A percentile compares a stretch with the other conserved stretches of the same genome.
These are phyloP conservation scores for Clarkia xantiana DNA, from an alignment of 345 rosid genomes.

Conservation along the genomic window DNA sequence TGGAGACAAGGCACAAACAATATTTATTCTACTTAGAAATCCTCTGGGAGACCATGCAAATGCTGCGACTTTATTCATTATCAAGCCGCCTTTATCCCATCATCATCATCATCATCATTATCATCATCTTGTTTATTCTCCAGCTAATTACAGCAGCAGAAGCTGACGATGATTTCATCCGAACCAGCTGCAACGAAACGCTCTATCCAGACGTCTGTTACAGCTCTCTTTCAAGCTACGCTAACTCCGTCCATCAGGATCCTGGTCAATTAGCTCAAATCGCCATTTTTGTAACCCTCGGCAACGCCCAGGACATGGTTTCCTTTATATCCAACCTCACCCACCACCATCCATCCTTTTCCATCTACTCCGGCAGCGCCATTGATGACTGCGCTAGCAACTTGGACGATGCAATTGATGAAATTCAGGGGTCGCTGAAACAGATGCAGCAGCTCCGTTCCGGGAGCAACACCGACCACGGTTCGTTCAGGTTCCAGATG, in stretches of 20 bases:
- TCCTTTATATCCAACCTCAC: slow-evolving; percentile 39
- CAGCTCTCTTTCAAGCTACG: slow-evolving; percentile 43
- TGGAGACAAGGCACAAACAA: too few relatives aligned
- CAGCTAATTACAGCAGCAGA: too few relatives aligned
- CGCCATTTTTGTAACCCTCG: slow-evolving; percentile 44
- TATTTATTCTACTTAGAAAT: too few relatives aligned
- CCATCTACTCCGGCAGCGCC: slow-evolving; percentile 20
- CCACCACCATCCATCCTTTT: slow-evolving; percentile 27
- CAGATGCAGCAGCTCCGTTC: slow-evolving; percentile 35
- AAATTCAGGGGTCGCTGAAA: slow-evolving; percentile 50
- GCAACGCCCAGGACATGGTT: slow-evolving; percentile 28
- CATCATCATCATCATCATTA: too few relatives aligned
- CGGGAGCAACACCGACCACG: slow-evolving; percentile 8
- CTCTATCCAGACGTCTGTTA: slow-evolving; percentile 69
- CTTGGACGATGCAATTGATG: slow-evolving; percentile 64
- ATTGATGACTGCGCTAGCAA: slow-evolving; percentile 60
- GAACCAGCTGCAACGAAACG: slow-evolving; percentile 52
- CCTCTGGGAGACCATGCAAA: too few relatives aligned
- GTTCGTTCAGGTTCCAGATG: slow-evolving; percentile 46
- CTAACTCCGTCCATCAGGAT: slow-evolving; percentile 34
- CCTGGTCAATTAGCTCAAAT: slow-evolving; percentile 46
- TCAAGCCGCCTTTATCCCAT: too few relatives aligned
- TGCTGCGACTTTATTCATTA: too few relatives aligned
- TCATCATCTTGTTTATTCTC: too few relatives aligned
- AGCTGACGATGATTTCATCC: slow-evolving; percentile 35